Conservation (phyloP, 2,329 filamentous ascomycete species). For the Hortaea werneckii region DNA sequence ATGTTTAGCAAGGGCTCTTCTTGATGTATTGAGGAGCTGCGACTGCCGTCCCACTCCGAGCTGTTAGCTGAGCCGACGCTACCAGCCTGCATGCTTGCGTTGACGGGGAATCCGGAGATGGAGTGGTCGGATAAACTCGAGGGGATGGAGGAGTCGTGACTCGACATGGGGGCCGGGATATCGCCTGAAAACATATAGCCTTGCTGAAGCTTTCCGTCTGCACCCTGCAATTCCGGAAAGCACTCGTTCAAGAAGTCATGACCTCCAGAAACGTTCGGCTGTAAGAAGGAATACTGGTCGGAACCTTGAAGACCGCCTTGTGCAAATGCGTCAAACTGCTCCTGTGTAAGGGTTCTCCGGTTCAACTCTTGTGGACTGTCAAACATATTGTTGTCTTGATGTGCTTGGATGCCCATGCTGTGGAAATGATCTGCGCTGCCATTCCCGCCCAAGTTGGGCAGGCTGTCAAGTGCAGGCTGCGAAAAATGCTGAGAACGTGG, state of each 20-base stretch:
- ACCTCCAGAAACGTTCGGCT: conserved; percentile 9
- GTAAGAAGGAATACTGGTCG: conserved; percentile 9
- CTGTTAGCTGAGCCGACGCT: conserved; percentile 15
- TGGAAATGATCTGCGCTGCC: conserved; percentile 5
- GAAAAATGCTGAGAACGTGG: conserved; percentile 4
- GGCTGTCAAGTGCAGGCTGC: conserved; percentile 1
- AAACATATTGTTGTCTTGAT: conserved; percentile 15
- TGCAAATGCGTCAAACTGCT: conserved; percentile 27
- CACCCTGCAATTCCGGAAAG: conserved; percentile 15
- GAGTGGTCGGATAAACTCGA: conserved; percentile 18
- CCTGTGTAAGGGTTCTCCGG: conserved; percentile 27
- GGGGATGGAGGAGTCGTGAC: conserved; percentile 19
- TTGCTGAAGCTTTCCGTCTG: conserved; percentile 14
- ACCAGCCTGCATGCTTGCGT: conserved; percentile 13
- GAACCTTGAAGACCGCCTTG: conserved; percentile 12
- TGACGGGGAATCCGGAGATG: conserved; percentile 13
- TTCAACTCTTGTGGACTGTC: conserved; percentile 26
- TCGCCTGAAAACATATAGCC: conserved; percentile 11
- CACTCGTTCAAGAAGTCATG: conserved; percentile 11
- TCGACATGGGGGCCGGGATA: conserved; percentile 15
- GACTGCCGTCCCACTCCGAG: conserved; percentile 23
- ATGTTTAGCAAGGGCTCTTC: conserved; percentile 8
- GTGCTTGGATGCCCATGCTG: conserved; percentile 3
- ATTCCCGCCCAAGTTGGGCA: conserved; percentile 4
- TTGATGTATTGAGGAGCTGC: conserved; percentile 21